Base-by-base conservation (phyloP, 495 filamentous ascomycete genomes). In the Elasticomyces elasticus region DNA sequence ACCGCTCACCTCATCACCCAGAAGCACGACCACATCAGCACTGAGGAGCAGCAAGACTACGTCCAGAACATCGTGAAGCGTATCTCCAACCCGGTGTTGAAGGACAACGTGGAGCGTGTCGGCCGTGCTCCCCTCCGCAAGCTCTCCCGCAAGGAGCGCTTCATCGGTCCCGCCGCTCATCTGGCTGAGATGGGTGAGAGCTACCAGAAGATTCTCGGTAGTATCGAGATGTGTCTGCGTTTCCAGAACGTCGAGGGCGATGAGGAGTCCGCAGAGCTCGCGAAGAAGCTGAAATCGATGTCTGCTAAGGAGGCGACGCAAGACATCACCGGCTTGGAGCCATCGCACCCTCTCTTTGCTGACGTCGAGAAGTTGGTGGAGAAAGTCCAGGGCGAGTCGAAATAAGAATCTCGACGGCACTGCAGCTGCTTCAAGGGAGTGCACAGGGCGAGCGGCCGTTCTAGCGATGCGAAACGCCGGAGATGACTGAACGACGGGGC, bases 121-220 rank as follows among this genome's bases (percentile, higher is more conserved):
- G 92, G 90, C 46, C 91, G 92, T 66, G 92, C 91, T 37, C 92
- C 92, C 10, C 71, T 97, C 52, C 81, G 92, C 67, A 98, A 98
- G 77, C 76, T 97, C 13, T 81, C 82, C 52, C 85, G 88, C 65
- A 87, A 89, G 69, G 92, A 98, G 70, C 87, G 92, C 31, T 94
- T 98, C 74, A 85, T 98, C 67, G 89, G 87, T 56, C 92, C 92
- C 22, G 89, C 89, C 13, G 78, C 86, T 15, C 81, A 89, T 62
- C 76, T 95, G 24, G 87, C 86, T 23, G 87, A 95, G 74, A 71
- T 76, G 27, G 86, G 84, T 43, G 74, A 83, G 67, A 79, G 83
- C 62, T 80, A 76, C 59, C 71, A 78, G n/a, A 79, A 77, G 3
- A 71, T 95, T 24, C 64, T 95, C 49, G 84, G 79, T 43, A 84